Evolutionary conservation across 495 filamentous ascomycete species (phyloP).

Genomic region (Xylaria intraflava): DNA sequence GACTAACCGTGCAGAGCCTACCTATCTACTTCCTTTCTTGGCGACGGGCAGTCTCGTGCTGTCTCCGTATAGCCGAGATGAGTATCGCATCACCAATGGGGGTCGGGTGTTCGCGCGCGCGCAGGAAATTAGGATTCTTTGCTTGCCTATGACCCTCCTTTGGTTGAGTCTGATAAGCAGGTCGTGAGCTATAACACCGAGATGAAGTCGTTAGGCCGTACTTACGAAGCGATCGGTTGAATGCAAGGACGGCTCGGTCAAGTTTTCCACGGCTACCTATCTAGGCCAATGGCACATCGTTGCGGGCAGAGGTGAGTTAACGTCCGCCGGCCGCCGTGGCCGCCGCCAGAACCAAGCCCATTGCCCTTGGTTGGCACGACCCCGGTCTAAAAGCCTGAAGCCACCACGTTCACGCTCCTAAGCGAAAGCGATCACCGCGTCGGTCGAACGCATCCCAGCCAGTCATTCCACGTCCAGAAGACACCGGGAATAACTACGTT

Average conservation of each 20-base stretch:
- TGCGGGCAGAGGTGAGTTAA: conserved; percentile 8
- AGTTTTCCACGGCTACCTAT: background rate
- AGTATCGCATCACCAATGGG: conserved; percentile 10
- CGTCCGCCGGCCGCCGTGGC: too few relatives aligned
- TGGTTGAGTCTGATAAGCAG: conserved; percentile 4
- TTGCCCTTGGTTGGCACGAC: conserved; percentile 8
- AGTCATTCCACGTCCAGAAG: conserved; percentile 3
- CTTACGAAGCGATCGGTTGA: conserved; percentile 9
- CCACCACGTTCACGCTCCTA: conserved; percentile 5
- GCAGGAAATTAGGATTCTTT: conserved; percentile 4
- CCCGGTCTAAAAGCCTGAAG: conserved; percentile 9
- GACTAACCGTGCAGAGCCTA: conserved; percentile 7
- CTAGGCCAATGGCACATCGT: conserved; percentile 2
- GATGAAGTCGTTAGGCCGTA: conserved; percentile 11
- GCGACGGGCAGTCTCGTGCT: conserved; percentile 8
- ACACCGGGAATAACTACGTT: conserved; percentile 5
- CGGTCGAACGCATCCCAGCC: conserved; percentile 9
- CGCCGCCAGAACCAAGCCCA: conserved; percentile 8
- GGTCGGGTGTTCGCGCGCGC: conserved; percentile 2
- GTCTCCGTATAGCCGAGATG: conserved; percentile 15
- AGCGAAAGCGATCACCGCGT: conserved; percentile 12
- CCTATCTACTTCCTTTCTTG: conserved; percentile 8
- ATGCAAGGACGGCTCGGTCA: conserved; percentile 10
- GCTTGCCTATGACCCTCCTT: background rate
- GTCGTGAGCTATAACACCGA: conserved; percentile 10